phyloP scores from a whole-genome alignment of 306 rosid species.

The Astragalus glycyphyllos region DNA sequence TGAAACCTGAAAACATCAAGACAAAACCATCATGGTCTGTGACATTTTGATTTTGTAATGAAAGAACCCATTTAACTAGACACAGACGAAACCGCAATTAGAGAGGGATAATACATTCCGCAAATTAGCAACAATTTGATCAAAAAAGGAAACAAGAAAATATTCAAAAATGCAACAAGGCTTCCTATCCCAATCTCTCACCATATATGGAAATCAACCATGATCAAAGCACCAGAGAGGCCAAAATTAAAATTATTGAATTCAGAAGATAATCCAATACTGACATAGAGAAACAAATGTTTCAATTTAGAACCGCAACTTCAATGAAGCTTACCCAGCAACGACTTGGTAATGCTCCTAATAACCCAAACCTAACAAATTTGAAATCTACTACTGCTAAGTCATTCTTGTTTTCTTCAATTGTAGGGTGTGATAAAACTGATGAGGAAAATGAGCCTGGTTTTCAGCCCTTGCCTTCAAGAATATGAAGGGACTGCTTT shows the following conservation, averaged over 20 bases:
- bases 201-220: neutral
- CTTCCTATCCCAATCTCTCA: slow-evolving; percentile 1
- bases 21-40: neutral
- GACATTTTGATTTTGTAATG: slow-evolving; percentile 8
- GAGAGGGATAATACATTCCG: neutral
- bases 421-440: neutral
- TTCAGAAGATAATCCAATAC: neutral
- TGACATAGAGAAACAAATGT: neutral
- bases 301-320: neutral
- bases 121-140: neutral
- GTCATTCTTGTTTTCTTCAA: slow-evolving; percentile 22
- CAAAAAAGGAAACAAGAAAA: slow-evolving; percentile 4
- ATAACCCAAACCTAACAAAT: slow-evolving; percentile 10
- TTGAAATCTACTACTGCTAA: neutral
- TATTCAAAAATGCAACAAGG: neutral
- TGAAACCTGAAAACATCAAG: slow-evolving; percentile 63
- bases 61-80: neutral
- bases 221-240: neutral
- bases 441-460: slow-evolving; percentile 6
- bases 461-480: slow-evolving; percentile 16
- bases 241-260: neutral
- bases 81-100: neutral
- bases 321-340: neutral
- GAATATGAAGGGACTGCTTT: neutral
- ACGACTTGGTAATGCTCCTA: slow-evolving; percentile 18